Conservation (phyloP, 345 rosid genomes). For the Brassica rapa region DNA sequence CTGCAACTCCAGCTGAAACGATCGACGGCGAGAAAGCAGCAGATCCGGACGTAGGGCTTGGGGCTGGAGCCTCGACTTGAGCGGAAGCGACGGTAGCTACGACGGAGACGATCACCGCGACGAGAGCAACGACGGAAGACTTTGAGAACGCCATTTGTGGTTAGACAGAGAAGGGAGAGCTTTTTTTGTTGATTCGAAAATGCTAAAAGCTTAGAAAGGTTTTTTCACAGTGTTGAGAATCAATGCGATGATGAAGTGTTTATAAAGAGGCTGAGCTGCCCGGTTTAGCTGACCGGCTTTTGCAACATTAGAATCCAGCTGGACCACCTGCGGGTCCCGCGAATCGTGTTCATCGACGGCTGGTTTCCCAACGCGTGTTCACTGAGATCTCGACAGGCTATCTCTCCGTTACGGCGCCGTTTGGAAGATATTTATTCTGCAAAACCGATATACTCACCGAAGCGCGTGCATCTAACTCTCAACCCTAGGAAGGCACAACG, state of each 20-base stretch:
- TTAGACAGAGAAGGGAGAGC: background rate
- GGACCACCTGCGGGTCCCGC: constrained; percentile 31
- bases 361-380: background rate
- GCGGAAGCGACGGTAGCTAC: constrained; percentile 46
- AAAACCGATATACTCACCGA: background rate
- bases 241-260: background rate
- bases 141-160: constrained; percentile 51
- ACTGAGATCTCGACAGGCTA: constrained; percentile 32
- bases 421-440: constrained; percentile 8
- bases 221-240: background rate
- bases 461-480: constrained; percentile 2
- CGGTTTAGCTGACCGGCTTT: constrained; percentile 38
- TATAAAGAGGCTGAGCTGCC: constrained; percentile 41
- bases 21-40: constrained; percentile 46
- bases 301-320: constrained; percentile 43
- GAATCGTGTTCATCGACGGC: constrained; percentile 19
- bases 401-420: constrained; percentile 40
- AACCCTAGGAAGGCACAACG: background rate
- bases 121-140: constrained; percentile 36
- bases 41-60: constrained; percentile 58
- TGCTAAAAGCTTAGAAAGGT: background rate
- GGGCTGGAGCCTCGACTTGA: constrained; percentile 60
- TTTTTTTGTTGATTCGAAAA: too few relatives aligned
- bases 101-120: constrained; percentile 41
- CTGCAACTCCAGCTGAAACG: constrained; percentile 45